These are phyloP conservation scores for Dipteronia sinensis DNA, from an alignment of 345 rosid genomes.

Conservation along the genomic window DNA sequence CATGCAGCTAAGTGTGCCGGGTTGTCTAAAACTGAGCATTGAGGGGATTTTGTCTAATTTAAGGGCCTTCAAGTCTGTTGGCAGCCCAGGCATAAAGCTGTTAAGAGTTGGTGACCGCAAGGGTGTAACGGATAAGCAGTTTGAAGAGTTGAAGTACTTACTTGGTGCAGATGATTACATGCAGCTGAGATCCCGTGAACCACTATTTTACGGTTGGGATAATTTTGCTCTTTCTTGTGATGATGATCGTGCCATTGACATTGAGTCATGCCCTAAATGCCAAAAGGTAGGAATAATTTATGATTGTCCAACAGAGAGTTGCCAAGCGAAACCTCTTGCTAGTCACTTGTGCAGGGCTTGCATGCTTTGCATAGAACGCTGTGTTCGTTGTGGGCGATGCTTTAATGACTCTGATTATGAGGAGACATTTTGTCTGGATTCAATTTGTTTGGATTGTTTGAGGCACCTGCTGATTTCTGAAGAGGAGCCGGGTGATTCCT, in stretches of 20 bases:
- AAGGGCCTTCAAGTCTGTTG: slow-evolving; percentile 51
- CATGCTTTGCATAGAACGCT: slow-evolving; percentile 74
- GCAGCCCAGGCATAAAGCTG: slow-evolving; percentile 57
- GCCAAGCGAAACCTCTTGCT: slow-evolving; percentile 51
- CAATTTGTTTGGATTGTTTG: slow-evolving; percentile 69
- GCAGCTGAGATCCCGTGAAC: slow-evolving; percentile 47
- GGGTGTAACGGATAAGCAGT: slow-evolving; percentile 63
- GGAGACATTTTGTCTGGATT: slow-evolving; percentile 84
- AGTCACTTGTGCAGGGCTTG: slow-evolving; percentile 75
- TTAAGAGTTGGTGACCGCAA: slow-evolving; percentile 75
- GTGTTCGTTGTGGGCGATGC: slow-evolving; percentile 85
- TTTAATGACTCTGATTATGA: slow-evolving; percentile 74
- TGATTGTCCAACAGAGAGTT: slow-evolving; percentile 85
- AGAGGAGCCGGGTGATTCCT: slow-evolving; percentile 30
- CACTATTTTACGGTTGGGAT: slow-evolving; percentile 62
- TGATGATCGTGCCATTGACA: slow-evolving; percentile 73
- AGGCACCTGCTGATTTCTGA: slow-evolving; percentile 29
- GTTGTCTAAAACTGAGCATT: slow-evolving; percentile 72
- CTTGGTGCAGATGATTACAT: slow-evolving; percentile 41
- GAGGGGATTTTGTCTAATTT: slow-evolving; percentile 66
- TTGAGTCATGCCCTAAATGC: slow-evolving; percentile 90
- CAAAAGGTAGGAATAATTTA: slow-evolving; percentile 67
- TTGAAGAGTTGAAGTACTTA: slow-evolving; percentile 61
- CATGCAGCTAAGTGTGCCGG: slow-evolving; percentile 80
- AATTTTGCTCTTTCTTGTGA: slow-evolving; percentile 57